Percentiles rank a stretch among this genome's conserved stretches.
These are phyloP conservation scores for Fusarium brachygibbosum DNA, from an alignment of 2,329 filamentous ascomycete genomes.

Conservation along the genomic window DNA sequence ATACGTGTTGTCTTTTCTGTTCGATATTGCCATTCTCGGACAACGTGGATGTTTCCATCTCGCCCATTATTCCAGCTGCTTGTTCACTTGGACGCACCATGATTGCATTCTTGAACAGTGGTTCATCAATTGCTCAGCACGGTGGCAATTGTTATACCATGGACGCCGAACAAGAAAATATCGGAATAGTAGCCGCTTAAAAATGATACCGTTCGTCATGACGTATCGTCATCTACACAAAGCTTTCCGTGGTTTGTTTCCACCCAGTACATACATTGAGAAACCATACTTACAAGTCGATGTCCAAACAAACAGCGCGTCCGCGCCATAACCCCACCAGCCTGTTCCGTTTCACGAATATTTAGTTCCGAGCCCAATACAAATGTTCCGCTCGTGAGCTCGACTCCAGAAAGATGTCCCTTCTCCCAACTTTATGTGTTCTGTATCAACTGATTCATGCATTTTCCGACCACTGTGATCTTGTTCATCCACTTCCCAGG, in stretches of 20 bases:
- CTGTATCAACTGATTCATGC: conserved; percentile 12
- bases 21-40: background rate
- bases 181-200: background rate
- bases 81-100: background rate
- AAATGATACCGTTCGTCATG: conserved; percentile 1
- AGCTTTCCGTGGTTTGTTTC: conserved; percentile 17
- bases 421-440: conserved; percentile 32
- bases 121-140: background rate
- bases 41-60: background rate
- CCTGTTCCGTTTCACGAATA: conserved; percentile 20
- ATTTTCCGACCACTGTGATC: background rate
- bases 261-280: conserved; percentile 35
- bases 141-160: background rate
- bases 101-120: background rate
- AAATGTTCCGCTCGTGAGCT: conserved; percentile 39
- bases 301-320: conserved; percentile 31
- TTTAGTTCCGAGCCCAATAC: conserved; percentile 29
- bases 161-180: background rate
- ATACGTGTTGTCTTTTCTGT: background rate
- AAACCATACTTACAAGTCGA: conserved; percentile 23
- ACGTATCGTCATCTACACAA: conserved; percentile 8
- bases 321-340: conserved; percentile 18
- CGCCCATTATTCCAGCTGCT: background rate
- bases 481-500: background rate
- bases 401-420: conserved; percentile 39